These are phyloP conservation scores for Collybia nuda DNA, from an alignment of 768 basidiomycete species.

Conservation along the genomic window DNA sequence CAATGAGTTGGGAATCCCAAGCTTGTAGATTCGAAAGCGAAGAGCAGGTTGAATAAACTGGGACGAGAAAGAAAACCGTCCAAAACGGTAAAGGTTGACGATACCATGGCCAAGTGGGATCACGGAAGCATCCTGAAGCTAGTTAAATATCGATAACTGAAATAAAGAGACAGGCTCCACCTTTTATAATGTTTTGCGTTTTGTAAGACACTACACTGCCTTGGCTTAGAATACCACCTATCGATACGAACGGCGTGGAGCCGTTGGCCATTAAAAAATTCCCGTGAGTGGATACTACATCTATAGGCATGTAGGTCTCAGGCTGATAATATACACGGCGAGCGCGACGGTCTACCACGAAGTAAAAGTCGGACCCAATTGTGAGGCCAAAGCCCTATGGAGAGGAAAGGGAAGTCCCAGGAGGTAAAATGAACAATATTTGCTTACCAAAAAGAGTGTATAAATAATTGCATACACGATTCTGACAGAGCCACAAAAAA, in stretches of 20 bases:
- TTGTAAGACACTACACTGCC: constrained; percentile 28
- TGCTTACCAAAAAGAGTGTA: constrained; percentile 70
- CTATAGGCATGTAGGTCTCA: constrained; percentile 35
- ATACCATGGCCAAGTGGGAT: constrained; percentile 76
- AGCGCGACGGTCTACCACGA: constrained; percentile 65
- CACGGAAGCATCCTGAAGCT: constrained; percentile 67
- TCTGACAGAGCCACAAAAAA: constrained; percentile 79
- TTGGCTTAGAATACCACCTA: constrained; percentile 47
- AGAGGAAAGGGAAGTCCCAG: not conserved
- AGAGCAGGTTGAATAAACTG: constrained; percentile 69
- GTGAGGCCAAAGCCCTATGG: constrained; percentile 78
- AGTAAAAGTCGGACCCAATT: constrained; percentile 80
- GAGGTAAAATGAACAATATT: constrained; percentile 1
- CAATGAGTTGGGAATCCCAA: constrained; percentile 63
- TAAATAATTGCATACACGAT: constrained; percentile 88
- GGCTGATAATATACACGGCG: constrained; percentile 49
- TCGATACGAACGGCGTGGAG: constrained; percentile 30
- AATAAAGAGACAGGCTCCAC: constrained; percentile 25
- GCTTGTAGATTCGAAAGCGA: constrained; percentile 79
- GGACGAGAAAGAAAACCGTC: constrained; percentile 76
- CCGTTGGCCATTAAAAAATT: constrained; percentile 50
- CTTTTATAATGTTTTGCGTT: constrained; percentile 47
- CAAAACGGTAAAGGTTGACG: constrained; percentile 80
- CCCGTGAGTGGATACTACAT: constrained; percentile 53
- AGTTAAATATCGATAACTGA: constrained; percentile 9